These are phyloP conservation scores for Cicer arietinum DNA, from an alignment of 306 rosid genomes.

Conservation along the genomic window DNA sequence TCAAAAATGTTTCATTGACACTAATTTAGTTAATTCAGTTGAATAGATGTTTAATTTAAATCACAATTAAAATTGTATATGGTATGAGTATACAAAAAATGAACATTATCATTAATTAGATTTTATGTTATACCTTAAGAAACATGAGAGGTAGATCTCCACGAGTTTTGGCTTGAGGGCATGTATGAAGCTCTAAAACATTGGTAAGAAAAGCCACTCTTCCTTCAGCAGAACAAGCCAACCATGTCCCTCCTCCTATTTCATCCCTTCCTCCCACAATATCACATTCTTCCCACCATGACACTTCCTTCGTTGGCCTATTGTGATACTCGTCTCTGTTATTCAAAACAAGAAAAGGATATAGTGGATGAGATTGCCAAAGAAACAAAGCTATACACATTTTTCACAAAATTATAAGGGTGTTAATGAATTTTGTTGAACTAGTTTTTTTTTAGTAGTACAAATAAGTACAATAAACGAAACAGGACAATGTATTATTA, in stretches of 20 bases:
- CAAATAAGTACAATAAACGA: not conserved
- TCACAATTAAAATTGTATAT: no score
- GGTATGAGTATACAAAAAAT: no score
- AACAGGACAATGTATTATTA: not conserved
- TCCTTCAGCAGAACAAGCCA: conserved; percentile 68
- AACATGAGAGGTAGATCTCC: conserved; percentile 70
- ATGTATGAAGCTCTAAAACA: conserved; percentile 59
- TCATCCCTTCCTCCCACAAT: conserved; percentile 78
- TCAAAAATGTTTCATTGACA: no score
- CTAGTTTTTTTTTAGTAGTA: no score
- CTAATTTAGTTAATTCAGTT: no score
- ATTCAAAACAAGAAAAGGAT: conserved; percentile 62
- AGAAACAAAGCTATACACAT: conserved; percentile 77
- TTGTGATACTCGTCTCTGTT: conserved; percentile 67
- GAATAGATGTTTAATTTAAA: no score
- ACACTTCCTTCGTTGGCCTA: conserved; percentile 58
- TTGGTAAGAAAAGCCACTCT: conserved; percentile 69
- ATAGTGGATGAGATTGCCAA: conserved; percentile 73
- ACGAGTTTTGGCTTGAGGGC: conserved; percentile 58
- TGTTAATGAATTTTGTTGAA: no score
- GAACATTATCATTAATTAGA: no score
- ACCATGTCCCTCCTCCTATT: conserved; percentile 73
- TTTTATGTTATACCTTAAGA: conserved; percentile 51
- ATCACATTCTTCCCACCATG: conserved; percentile 78
- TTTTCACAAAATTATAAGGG: not conserved